Percentiles rank a stretch among this genome's conserved stretches.
Conservation (phyloP, 306 rosid genomes). For the Vigna hirtella region DNA sequence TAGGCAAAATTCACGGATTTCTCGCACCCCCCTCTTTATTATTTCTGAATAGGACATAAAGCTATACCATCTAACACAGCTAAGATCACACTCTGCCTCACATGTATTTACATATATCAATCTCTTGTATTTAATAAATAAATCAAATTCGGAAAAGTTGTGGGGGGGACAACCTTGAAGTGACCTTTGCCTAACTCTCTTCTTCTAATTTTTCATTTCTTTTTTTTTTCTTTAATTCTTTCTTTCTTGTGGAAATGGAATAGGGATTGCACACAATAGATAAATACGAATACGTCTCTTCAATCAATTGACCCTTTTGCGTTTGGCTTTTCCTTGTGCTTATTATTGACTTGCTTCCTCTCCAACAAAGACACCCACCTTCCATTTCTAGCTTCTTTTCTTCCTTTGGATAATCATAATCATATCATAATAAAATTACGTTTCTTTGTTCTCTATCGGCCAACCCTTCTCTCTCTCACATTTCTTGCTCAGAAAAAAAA, state of each 20-base stretch:
- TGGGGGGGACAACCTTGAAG: slow-evolving; percentile 41
- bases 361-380: slow-evolving; percentile 43
- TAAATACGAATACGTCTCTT: slow-evolving; percentile 59
- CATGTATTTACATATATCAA: slow-evolving; percentile 29
- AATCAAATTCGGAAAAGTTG: slow-evolving; percentile 18
- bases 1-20: slow-evolving; percentile 62
- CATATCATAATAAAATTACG: background rate
- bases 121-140: slow-evolving; percentile 10
- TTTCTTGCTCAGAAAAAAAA: too few species aligned
- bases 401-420: background rate
- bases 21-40: slow-evolving; percentile 49
- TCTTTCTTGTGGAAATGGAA: slow-evolving; percentile 41
- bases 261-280: slow-evolving; percentile 26
- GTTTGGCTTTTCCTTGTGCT: slow-evolving; percentile 52
- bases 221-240: slow-evolving; percentile 34
- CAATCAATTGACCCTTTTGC: slow-evolving; percentile 44
- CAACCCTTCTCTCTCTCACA: background rate
- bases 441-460: slow-evolving; percentile 22
- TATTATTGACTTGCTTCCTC: slow-evolving; percentile 50
- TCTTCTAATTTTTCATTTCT: background rate
- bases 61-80: slow-evolving; percentile 40
- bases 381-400: slow-evolving; percentile 44
- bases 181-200: slow-evolving; percentile 66
- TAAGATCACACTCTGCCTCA: background rate
- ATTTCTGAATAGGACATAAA: slow-evolving; percentile 57